Percentiles rank a stretch among this genome's conserved stretches.
These are phyloP conservation scores for Guyanaporus albipodus DNA, from an alignment of 768 basidiomycete genomes.

Conservation along the genomic window DNA sequence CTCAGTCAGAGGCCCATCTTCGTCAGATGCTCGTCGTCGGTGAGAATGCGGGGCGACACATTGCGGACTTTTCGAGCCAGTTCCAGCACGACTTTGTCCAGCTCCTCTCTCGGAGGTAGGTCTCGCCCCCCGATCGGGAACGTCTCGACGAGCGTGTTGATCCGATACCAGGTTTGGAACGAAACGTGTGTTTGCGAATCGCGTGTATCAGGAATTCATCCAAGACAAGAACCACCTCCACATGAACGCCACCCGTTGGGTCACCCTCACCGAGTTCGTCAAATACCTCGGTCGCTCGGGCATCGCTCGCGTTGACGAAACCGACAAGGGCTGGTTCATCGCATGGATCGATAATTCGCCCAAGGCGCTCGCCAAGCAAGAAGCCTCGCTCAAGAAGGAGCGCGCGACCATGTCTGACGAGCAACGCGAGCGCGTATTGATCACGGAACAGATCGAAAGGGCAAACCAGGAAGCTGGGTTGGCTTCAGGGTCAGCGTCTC, in stretches of 20 bases:
- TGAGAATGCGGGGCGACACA: conserved; percentile 89
- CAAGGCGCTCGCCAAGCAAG: conserved; percentile 86
- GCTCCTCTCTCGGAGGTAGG: conserved; percentile 78
- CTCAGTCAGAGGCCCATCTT: conserved; percentile 82
- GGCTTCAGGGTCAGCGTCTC: conserved; percentile 30
- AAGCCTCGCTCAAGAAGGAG: conserved; percentile 89
- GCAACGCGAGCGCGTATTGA: conserved; percentile 83
- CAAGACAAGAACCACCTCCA: conserved; percentile 90
- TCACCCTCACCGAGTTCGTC: conserved; percentile 93
- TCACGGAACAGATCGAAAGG: conserved; percentile 91
- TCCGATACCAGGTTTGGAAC: conserved; percentile 73
- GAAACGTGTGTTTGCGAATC: conserved; percentile 91
- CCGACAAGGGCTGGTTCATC: conserved; percentile 97
- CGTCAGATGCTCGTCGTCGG: conserved; percentile 98
- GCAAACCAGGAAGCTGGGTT: conserved; percentile 51
- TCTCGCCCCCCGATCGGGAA: neutral
- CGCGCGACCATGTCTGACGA: conserved; percentile 89
- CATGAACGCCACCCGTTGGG: conserved; percentile 99
- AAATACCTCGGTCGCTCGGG: conserved; percentile 86
- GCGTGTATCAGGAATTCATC: conserved; percentile 97
- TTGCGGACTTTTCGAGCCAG: conserved; percentile 80
- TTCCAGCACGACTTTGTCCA: conserved; percentile 94
- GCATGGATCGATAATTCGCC: conserved; percentile 97
- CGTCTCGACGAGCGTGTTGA: neutral
- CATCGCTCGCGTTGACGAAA: conserved; percentile 91